These are phyloP conservation scores for Ceratocystis diversiconidia DNA, from an alignment of 2,329 filamentous ascomycete species.

Conservation along the genomic window DNA sequence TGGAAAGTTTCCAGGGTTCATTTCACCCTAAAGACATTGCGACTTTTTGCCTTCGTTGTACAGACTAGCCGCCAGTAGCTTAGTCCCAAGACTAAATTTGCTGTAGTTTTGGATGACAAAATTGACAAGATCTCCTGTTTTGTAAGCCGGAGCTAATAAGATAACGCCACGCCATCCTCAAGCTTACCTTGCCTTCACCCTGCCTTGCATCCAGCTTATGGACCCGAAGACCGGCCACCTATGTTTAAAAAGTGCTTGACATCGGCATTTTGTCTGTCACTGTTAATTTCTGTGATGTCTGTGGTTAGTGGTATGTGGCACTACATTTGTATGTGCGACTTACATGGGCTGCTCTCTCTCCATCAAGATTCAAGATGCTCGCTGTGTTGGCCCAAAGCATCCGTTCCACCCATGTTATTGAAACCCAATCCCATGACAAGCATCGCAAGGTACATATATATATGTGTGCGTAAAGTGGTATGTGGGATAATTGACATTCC, in stretches of 20 bases:
- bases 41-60: conserved; percentile 4
- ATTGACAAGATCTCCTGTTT: background rate
- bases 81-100: background rate
- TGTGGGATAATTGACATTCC: background rate
- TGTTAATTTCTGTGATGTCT: too few species aligned
- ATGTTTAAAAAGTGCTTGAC: background rate
- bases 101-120: background rate
- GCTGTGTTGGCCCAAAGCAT: background rate
- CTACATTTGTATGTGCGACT: background rate
- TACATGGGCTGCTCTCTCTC: background rate
- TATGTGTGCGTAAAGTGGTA: too few species aligned
- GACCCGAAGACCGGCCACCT: background rate
- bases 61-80: background rate
- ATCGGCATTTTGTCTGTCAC: background rate
- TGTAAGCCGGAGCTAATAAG: background rate
- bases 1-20: background rate
- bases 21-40: background rate
- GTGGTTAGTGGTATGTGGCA: background rate
- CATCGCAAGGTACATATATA: background rate
- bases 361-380: too few species aligned
- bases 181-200: background rate
- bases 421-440: background rate
- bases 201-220: background rate
- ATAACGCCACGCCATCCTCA: background rate
- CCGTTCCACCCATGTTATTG: background rate